phyloP scores from a whole-genome alignment of 768 basidiomycete species.

The Leccinum rimulosum region DNA sequence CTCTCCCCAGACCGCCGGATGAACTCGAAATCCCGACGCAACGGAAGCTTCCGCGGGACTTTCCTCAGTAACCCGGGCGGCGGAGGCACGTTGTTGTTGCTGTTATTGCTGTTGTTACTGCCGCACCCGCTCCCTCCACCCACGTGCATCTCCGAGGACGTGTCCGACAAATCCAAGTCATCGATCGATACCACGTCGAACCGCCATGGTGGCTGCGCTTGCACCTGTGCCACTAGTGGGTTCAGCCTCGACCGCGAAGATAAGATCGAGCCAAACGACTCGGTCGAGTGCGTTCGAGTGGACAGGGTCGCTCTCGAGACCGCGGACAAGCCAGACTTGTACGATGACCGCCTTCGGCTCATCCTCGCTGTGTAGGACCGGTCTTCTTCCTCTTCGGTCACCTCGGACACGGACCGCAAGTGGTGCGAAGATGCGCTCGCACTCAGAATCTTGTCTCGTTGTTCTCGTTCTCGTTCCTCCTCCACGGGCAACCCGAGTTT shows the following conservation, averaged over 20 bases:
- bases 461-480: background rate
- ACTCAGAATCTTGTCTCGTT: slow-evolving; percentile 9
- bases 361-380: slow-evolving; percentile 16
- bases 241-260: slow-evolving; percentile 31
- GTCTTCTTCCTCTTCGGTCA: slow-evolving; percentile 32
- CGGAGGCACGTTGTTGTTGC: slow-evolving; percentile 31
- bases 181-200: slow-evolving; percentile 78
- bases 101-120: too few relatives aligned
- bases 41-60: slow-evolving; percentile 58
- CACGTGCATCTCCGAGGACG: slow-evolving; percentile 54
- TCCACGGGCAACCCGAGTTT: background rate
- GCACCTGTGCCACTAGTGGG: slow-evolving; percentile 33
- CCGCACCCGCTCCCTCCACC: slow-evolving; percentile 8
- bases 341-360: slow-evolving; percentile 17
- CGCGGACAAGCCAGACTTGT: slow-evolving; percentile 22
- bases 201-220: slow-evolving; percentile 48
- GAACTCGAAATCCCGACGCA: slow-evolving; percentile 80
- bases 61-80: slow-evolving; percentile 58
- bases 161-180: slow-evolving; percentile 77
- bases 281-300: slow-evolving; percentile 32
- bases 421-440: slow-evolving; percentile 14
- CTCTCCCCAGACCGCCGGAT: slow-evolving; percentile 64
- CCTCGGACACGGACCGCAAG: slow-evolving; percentile 31
- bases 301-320: slow-evolving; percentile 21
- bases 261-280: slow-evolving; percentile 33